Base-by-base conservation (phyloP, 768 basidiomycete species). In the Lanmaoa rubissima region DNA sequence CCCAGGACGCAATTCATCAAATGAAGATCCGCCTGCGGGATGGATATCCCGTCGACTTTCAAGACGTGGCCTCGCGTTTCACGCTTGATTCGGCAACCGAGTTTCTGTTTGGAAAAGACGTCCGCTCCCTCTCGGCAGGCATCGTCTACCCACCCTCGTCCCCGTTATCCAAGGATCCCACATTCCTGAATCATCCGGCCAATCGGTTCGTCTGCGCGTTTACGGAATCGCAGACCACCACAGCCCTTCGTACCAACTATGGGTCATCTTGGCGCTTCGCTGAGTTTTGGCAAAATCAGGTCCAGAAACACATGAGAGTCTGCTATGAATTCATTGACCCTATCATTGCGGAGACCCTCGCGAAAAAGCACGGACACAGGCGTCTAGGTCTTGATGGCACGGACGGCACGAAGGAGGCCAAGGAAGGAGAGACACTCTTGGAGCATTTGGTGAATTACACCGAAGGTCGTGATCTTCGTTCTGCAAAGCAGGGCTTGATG, bases 51-150 rank as follows among this genome's bases (percentile, higher is more conserved):
- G 62, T 81, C 40, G 76, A 81, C 60, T 72, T 78, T 56, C 75
- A 80, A 61, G 79, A 78, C 46, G 60, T 78, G 51, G 68, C 69
- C 2, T 71, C 70, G 1, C 73, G 78, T 3, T 83, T 82, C 65
- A 82, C 83, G 1, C 67, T 86, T 35, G 84, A 86, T 62, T 82
- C 81, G 1, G 82, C 82, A 0, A 79, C 82, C 0, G 80, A 81
- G 26, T 84, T 85, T 62, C 73, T 84, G 11, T 82, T 83, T 55
- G 80, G 82, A 32, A 65, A 65, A 17, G 64, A 73, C 21, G 77
- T 76, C 13, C 32, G 73, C 38, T 72, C 71, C 0, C 68, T 78
- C 34, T 66, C 71, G 0, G 75, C 75, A 13, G 74, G 76, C 14
- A 73, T 81, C 40, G 58, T 61, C 34, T 77, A 65, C 57, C 76